Percentiles rank a stretch among this genome's conserved stretches.
phyloP scores from a whole-genome alignment of 176 grass and related monocot genomes.

The Musa itinerans region DNA sequence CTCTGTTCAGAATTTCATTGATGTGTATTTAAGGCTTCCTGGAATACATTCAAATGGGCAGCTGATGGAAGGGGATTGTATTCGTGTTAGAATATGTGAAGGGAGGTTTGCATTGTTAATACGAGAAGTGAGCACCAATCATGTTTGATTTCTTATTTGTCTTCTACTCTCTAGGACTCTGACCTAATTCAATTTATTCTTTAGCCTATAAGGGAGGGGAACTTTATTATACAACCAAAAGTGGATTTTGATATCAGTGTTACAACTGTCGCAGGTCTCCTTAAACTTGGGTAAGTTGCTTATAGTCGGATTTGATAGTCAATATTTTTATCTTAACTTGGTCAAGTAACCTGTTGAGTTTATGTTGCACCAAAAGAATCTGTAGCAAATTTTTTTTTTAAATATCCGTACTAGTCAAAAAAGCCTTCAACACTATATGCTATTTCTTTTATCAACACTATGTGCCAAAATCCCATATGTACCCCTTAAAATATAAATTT shows the following conservation, averaged over 20 bases:
- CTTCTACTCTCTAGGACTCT: conserved; percentile 23
- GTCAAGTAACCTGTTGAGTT: neutral
- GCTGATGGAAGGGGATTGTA: conserved; percentile 79
- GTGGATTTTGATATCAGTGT: conserved; percentile 99
- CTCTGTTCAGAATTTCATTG: conserved; percentile 94
- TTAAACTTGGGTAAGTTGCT: conserved; percentile 83
- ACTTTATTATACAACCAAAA: conserved; percentile 98
- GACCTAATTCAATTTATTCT: conserved; percentile 25
- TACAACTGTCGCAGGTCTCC: conserved; percentile 90
- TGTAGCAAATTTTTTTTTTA: neutral
- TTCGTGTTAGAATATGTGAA: conserved; percentile 98
- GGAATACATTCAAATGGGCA: conserved; percentile 62
- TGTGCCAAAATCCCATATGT: too few relatives aligned
- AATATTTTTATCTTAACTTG: neutral
- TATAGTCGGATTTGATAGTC: neutral
- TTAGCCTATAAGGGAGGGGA: conserved; percentile 89
- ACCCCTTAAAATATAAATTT: too few relatives aligned
- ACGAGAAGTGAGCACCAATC: conserved; percentile 52
- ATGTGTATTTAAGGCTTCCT: conserved; percentile 84
- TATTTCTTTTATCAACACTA: too few relatives aligned
- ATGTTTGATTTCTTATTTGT: conserved; percentile 6
- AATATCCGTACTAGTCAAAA: too few relatives aligned
- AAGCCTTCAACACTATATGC: too few relatives aligned
- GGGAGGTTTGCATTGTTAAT: conserved; percentile 97
- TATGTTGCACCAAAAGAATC: neutral